A percentile compares a stretch with the other conserved stretches of the same genome.
These are phyloP conservation scores for Hypoxylon subgilvum DNA, from an alignment of 495 filamentous ascomycete genomes.

Conservation along the genomic window DNA sequence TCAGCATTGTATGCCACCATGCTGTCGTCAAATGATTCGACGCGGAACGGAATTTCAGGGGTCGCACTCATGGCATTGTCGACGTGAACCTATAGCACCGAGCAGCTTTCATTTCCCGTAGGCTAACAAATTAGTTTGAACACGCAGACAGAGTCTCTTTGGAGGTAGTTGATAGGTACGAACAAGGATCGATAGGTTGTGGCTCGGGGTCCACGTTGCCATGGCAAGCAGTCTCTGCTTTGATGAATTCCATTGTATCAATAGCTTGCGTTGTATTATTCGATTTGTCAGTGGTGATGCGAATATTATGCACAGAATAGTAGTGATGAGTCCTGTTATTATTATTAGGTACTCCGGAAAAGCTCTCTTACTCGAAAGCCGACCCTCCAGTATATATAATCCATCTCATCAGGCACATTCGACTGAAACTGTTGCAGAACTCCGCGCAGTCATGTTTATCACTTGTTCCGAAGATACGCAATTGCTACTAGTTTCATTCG, in stretches of 20 bases:
- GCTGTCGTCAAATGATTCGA: background rate
- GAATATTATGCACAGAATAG: too few relatives aligned
- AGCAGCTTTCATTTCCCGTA: constrained; percentile 6
- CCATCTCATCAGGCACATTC: background rate
- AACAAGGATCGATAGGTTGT: constrained; percentile 24
- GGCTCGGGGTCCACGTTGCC: background rate
- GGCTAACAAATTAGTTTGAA: constrained; percentile 1
- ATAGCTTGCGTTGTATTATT: too few relatives aligned
- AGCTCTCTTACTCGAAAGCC: too few relatives aligned
- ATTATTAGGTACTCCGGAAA: too few relatives aligned
- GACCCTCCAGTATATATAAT: too few relatives aligned
- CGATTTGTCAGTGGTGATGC: background rate
- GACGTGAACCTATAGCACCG: background rate
- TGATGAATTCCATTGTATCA: background rate
- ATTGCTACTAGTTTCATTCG: background rate
- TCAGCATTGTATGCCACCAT: too few relatives aligned
- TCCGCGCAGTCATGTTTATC: too few relatives aligned
- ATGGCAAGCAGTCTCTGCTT: background rate
- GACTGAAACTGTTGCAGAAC: too few relatives aligned
- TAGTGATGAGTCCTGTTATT: too few relatives aligned
- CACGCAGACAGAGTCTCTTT: background rate
- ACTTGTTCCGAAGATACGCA: background rate
- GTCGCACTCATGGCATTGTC: background rate
- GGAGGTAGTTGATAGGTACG: background rate
- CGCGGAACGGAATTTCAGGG: background rate